Evolutionary conservation across 305 asterid genomes (phyloP), one percentile per base, ranked within the genome.

Genomic region (Fraxinus ornus): DNA sequence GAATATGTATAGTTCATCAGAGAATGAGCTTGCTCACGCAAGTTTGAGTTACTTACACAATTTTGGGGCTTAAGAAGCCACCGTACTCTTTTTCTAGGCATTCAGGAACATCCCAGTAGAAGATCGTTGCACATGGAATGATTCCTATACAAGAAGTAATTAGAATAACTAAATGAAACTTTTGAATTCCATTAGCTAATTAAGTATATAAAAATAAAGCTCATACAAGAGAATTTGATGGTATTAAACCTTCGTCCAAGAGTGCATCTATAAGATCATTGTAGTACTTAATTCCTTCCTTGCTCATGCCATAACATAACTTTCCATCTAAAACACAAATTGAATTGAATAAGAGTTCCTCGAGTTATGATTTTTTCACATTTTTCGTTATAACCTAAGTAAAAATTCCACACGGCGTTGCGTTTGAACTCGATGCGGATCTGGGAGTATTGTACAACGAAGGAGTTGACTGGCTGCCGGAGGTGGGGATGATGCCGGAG

Each of bases 101-200:
- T 22, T 88, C 79, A n/a, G 90, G 90, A 68, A 86, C 86, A 76
- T 88, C 89, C 88, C 87, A 88, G 37, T 88, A 89, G 49, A 88
- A 86, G 12, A 88, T 80, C 19, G 90, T 82, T 17, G 76, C 89
- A 22, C 68, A 88, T 1, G 90, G 89, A 71, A 77, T 82, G 15
- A 86, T 82, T 44, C 85, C 89, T 87, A 80, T 80, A 4, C 5
- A 33, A 4, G 21, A 19, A 55, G 15, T 55, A 55, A 55, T 55
- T 15, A 15, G n/a, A 55, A 1, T 55, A 86, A 81, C 1, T 81
- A 73, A 44, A 87, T 72, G 3, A 55, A 55, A 55, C 9, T 55
- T 52, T 8, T 39, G 47, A 39, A 8, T 39, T 39, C 21, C 9
- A 19, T 55, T 19, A 55, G 21, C 15, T 1, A 55, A 55, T 4